Evolutionary conservation across 805 yeast species (phyloP).

Genomic region (Barnettozyma botsteinii): DNA sequence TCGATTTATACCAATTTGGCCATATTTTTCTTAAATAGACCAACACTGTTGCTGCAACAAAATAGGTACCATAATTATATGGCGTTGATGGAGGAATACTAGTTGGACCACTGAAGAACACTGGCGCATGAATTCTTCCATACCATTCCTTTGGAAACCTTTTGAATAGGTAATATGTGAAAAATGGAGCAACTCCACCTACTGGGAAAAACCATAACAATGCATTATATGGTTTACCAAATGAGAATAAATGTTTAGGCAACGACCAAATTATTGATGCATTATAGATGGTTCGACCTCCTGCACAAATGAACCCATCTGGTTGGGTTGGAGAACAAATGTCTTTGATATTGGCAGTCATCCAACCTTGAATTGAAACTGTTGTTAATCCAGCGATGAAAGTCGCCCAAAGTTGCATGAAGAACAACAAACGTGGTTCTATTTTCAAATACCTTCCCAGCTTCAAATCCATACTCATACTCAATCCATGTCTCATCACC

Average conservation of each 20-base stretch:
- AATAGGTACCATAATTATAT: conserved; percentile 55
- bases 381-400: conserved; percentile 34
- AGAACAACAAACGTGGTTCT: conserved; percentile 50
- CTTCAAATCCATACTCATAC: conserved; percentile 46
- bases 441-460: conserved; percentile 53
- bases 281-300: conserved; percentile 38
- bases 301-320: conserved; percentile 40
- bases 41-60: conserved; percentile 39
- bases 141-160: conserved; percentile 27
- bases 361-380: conserved; percentile 37
- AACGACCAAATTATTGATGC: conserved; percentile 49
- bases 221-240: conserved; percentile 47
- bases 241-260: conserved; percentile 44
- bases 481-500: conserved; percentile 49
- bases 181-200: conserved; percentile 39
- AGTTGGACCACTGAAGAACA: conserved; percentile 55
- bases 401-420: conserved; percentile 37
- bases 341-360: conserved; percentile 32
- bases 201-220: conserved; percentile 50
- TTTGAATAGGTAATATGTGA: conserved; percentile 28
- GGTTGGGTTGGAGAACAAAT: conserved; percentile 35
- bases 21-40: conserved; percentile 41
- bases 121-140: conserved; percentile 50
- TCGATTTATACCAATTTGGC: conserved; percentile 54
- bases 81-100: conserved; percentile 72